phyloP scores from a whole-genome alignment of 2,329 filamentous ascomycete genomes.

The Pseudogymnoascus sp. region DNA sequence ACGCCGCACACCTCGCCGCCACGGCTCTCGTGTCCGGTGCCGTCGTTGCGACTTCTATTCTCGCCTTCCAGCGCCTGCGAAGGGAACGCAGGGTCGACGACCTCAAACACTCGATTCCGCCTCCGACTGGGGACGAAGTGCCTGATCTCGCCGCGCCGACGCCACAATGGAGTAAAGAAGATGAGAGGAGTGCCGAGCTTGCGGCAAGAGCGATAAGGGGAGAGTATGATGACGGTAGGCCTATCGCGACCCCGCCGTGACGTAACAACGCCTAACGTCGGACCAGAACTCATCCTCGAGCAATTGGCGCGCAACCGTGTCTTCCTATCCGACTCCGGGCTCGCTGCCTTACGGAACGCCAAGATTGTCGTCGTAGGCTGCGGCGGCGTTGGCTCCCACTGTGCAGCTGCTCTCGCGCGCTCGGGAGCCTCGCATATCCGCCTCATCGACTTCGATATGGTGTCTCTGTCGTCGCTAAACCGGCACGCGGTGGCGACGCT shows the following conservation, averaged over 20 bases:
- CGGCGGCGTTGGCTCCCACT: slow-evolving; percentile 92
- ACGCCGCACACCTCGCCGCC: slow-evolving; percentile 51
- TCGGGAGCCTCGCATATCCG: slow-evolving; percentile 84
- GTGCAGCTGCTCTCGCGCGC: slow-evolving; percentile 73
- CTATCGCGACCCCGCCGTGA: not conserved
- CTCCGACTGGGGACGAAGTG: slow-evolving; percentile 27
- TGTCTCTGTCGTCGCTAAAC: slow-evolving; percentile 88
- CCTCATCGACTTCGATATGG: slow-evolving; percentile 94
- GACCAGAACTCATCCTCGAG: slow-evolving; percentile 80
- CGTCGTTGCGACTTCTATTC: slow-evolving; percentile 50
- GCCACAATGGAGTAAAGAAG: slow-evolving; percentile 47
- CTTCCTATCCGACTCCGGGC: slow-evolving; percentile 76
- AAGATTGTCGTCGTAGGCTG: slow-evolving; percentile 89
- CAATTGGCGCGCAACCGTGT: slow-evolving; percentile 89
- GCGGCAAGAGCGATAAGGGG: slow-evolving; percentile 54
- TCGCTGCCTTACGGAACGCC: slow-evolving; percentile 68
- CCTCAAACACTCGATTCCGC: slow-evolving; percentile 54
- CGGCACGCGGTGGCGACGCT: slow-evolving; percentile 92
- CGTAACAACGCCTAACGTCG: not conserved
- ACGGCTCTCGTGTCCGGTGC: slow-evolving; percentile 61
- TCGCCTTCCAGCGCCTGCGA: slow-evolving; percentile 55
- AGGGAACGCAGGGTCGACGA: slow-evolving; percentile 46
- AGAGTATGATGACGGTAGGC: slow-evolving; percentile 50
- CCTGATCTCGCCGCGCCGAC: slow-evolving; percentile 33
- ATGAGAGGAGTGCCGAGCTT: slow-evolving; percentile 50